A percentile compares a stretch with the other conserved stretches of the same genome.
phyloP scores from a whole-genome alignment of 495 filamentous ascomycete genomes.

The Neurospora pannonica region DNA sequence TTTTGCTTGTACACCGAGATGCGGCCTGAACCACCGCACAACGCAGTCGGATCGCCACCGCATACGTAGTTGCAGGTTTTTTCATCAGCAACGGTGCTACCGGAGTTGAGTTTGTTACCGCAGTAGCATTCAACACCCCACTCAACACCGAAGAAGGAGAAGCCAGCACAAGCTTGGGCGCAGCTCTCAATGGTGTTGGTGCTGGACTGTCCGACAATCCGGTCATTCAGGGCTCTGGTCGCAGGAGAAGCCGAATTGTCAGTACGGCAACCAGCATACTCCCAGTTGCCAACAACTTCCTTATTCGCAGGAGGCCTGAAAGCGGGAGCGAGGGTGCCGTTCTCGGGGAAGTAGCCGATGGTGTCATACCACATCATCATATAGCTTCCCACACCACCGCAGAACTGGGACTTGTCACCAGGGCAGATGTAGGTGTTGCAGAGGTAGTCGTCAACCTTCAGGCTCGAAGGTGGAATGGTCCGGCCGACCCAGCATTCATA shows the following conservation, averaged over 20 bases:
- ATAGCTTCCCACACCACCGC: slow-evolving; percentile 23
- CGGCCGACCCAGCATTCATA: slow-evolving; percentile 24
- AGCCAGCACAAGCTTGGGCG: slow-evolving; percentile 11
- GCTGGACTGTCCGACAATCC: slow-evolving; percentile 6
- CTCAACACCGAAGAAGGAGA: slow-evolving; percentile 12
- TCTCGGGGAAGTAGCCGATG: slow-evolving; percentile 6
- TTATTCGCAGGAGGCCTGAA: slow-evolving; percentile 10
- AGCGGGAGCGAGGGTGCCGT: slow-evolving; percentile 6
- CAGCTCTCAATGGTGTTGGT: slow-evolving; percentile 26
- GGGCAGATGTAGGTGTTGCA: slow-evolving; percentile 23
- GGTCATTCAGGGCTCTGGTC: slow-evolving; percentile 10
- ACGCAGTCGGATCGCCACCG: slow-evolving; percentile 4
- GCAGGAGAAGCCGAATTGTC: slow-evolving; percentile 11
- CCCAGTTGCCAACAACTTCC: slow-evolving; percentile 17
- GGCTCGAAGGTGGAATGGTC: slow-evolving; percentile 18
- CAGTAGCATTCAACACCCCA: slow-evolving; percentile 14
- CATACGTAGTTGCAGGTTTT: slow-evolving; percentile 5
- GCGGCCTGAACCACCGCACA: slow-evolving; percentile 5
- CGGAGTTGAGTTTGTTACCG: slow-evolving; percentile 1
- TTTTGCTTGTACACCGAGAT: slow-evolving; percentile 6
- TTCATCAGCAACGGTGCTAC: background rate
- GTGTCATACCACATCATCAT: slow-evolving; percentile 10
- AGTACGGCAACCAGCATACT: slow-evolving; percentile 24
- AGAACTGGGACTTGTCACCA: slow-evolving; percentile 24
- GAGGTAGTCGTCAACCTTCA: slow-evolving; percentile 19